These are phyloP conservation scores for Lentinula raphanica DNA, from an alignment of 768 basidiomycete genomes.

Conservation along the genomic window DNA sequence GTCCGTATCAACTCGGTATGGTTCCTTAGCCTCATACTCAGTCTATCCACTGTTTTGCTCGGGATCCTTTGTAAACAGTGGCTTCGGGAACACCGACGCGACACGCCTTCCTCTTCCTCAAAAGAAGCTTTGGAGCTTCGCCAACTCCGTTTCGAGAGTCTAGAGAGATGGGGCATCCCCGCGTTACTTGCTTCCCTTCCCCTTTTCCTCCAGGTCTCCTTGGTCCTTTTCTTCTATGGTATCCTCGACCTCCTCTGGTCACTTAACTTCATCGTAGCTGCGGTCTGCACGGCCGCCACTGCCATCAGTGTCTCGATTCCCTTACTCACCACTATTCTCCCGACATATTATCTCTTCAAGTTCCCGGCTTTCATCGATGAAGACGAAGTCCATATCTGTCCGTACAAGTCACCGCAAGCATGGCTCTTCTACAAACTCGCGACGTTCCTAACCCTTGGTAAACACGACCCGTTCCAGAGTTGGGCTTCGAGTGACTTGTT, in stretches of 20 bases:
- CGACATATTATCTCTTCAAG: slow-evolving; percentile 16
- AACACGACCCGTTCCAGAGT: background rate
- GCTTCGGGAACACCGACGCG: slow-evolving; percentile 21
- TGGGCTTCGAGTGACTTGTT: slow-evolving; percentile 5
- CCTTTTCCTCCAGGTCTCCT: slow-evolving; percentile 22
- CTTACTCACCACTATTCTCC: slow-evolving; percentile 18
- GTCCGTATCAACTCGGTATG: slow-evolving; percentile 10
- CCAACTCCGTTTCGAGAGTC: slow-evolving; percentile 25
- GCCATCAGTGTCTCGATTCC: slow-evolving; percentile 16
- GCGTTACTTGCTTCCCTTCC: slow-evolving; percentile 23
- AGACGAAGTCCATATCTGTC: slow-evolving; percentile 16
- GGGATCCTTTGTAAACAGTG: slow-evolving; percentile 13
- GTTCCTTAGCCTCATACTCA: slow-evolving; percentile 11
- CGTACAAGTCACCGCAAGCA: slow-evolving; percentile 23
- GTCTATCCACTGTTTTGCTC: slow-evolving; percentile 6
- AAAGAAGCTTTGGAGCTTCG: slow-evolving; percentile 19
- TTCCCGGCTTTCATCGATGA: background rate
- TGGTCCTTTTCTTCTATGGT: slow-evolving; percentile 27
- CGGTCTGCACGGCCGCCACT: slow-evolving; percentile 15
- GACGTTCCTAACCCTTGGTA: background rate
- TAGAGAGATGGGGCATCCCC: slow-evolving; percentile 26
- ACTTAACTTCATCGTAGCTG: slow-evolving; percentile 17
- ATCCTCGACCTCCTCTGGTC: slow-evolving; percentile 24
- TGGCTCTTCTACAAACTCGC: slow-evolving; percentile 17
- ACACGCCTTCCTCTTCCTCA: slow-evolving; percentile 14